Evolutionary conservation across 2,329 filamentous ascomycete genomes (phyloP).

Genomic region (Myriosclerotinia scirpicola): DNA sequence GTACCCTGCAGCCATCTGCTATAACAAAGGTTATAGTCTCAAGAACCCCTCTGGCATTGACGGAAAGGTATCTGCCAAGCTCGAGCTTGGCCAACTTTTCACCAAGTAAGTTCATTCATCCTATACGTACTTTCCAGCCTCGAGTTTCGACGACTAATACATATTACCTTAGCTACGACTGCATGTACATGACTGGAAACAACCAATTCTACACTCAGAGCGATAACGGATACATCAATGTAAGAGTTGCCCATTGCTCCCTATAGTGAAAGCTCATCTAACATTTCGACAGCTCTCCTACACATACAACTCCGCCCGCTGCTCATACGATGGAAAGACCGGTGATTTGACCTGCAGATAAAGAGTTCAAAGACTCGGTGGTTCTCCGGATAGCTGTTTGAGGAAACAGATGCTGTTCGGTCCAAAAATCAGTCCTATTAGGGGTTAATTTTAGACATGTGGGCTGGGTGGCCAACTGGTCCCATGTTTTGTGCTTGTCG

Average conservation of each 20-base stretch:
- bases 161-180: background rate
- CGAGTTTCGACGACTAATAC: background rate
- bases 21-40: background rate
- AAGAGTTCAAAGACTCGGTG: background rate
- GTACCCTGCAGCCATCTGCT: background rate
- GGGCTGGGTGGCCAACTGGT: background rate
- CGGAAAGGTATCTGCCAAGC: background rate
- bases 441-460: background rate
- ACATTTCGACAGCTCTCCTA: background rate
- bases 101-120: background rate
- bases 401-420: background rate
- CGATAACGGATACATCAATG: background rate
- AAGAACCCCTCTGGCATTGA: background rate
- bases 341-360: background rate
- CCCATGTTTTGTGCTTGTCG: background rate
- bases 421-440: too few relatives aligned
- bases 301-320: background rate
- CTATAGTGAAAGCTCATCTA: background rate
- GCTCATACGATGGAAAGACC: background rate
- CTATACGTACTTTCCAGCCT: background rate
- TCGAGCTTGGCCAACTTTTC: background rate
- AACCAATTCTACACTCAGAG: background rate
- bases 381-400: background rate
- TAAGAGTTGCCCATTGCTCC: background rate
- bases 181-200: conserved; percentile 1